Conservation (phyloP, 768 basidiomycete species). For the Lentinula sp. region DNA sequence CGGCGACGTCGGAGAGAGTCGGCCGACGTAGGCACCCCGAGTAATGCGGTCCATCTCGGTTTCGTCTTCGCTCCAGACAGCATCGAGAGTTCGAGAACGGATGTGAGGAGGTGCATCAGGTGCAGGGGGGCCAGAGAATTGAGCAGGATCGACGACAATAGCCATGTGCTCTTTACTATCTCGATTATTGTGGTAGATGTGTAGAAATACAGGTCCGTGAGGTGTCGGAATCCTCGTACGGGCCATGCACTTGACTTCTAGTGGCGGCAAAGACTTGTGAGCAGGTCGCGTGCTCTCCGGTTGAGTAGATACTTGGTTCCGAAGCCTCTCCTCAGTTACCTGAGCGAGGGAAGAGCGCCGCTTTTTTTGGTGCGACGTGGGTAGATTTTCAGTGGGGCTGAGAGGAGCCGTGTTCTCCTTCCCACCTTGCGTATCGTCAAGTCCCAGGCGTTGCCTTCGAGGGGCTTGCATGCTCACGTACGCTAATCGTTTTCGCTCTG, state of each 20-base stretch:
- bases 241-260: constrained; percentile 91
- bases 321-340: constrained; percentile 19
- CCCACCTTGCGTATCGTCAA: constrained; percentile 21
- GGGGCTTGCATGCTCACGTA: constrained; percentile 78
- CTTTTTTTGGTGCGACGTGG: constrained; percentile 29
- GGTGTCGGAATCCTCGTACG: constrained; percentile 96
- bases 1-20: constrained; percentile 54
- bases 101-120: constrained; percentile 51
- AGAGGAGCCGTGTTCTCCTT: constrained; percentile 49
- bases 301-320: constrained; percentile 17
- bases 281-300: constrained; percentile 14
- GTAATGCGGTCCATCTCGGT: constrained; percentile 91
- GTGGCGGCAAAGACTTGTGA: constrained; percentile 20
- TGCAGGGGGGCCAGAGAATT: constrained; percentile 48
- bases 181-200: constrained; percentile 89
- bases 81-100: constrained; percentile 76
- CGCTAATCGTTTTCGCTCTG: constrained; percentile 40
- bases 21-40: constrained; percentile 90
- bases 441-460: constrained; percentile 48
- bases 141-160: constrained; percentile 88
- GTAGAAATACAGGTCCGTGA: constrained; percentile 88
- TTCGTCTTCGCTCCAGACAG: constrained; percentile 78
- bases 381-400: constrained; percentile 32
- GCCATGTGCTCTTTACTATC: constrained; percentile 96
- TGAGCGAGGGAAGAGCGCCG: constrained; percentile 28